Conservation (phyloP, 2,329 filamentous ascomycete species). For the Penicillium sp. region DNA sequence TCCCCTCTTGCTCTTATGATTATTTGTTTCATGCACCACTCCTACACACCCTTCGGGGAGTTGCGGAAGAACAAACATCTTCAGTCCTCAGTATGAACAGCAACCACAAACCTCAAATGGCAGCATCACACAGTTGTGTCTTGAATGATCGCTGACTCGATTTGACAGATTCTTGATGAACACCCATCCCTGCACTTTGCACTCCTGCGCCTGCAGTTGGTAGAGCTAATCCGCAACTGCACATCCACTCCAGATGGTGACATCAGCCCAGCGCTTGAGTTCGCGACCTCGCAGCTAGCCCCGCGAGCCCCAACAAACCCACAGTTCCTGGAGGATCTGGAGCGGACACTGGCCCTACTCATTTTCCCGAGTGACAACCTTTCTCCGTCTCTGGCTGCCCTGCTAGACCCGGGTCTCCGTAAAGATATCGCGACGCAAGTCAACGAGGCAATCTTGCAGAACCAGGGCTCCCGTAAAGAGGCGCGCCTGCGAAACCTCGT, state of each 20-base stretch:
- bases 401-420: conserved; percentile 74
- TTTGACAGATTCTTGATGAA: conserved; percentile 71
- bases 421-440: conserved; percentile 80
- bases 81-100: conserved; percentile 83
- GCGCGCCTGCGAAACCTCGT: conserved; percentile 78
- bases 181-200: conserved; percentile 83
- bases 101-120: conserved; percentile 18
- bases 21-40: conserved; percentile 99
- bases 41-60: conserved; percentile 74
- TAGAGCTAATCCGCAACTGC: conserved; percentile 82
- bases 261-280: conserved; percentile 73
- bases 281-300: conserved; percentile 81
- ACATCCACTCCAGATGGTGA: conserved; percentile 62
- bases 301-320: conserved; percentile 77
- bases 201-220: conserved; percentile 80
- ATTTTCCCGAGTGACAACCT: conserved; percentile 81
- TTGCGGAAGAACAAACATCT: conserved; percentile 80
- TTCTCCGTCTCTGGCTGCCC: conserved; percentile 65
- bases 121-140: conserved; percentile 8
- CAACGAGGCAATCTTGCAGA: conserved; percentile 78
- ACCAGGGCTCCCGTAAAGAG: conserved; percentile 67
- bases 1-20: conserved; percentile 64
- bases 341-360: conserved; percentile 86
- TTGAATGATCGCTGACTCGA: conserved; percentile 23
- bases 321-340: conserved; percentile 78